Evolutionary conservation across 2,329 filamentous ascomycete species (phyloP).

Genomic region (Hypoxylon sp.): DNA sequence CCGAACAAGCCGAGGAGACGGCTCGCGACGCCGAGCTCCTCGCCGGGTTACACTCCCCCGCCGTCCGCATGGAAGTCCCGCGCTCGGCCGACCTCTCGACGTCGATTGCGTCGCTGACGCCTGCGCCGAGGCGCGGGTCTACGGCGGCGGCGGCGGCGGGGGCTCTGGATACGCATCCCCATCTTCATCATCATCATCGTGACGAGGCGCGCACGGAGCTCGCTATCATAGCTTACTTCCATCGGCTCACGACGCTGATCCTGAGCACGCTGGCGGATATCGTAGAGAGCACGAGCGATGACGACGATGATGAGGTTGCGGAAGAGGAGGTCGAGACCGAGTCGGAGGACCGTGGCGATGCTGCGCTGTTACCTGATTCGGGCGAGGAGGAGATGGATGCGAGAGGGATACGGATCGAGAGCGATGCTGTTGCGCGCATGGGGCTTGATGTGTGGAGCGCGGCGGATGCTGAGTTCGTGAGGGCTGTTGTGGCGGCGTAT

Average conservation of each 20-base stretch:
- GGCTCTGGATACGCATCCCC: too few species aligned
- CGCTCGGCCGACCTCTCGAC: conserved; percentile 57
- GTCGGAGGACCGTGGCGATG: conserved; percentile 48
- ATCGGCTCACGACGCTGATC: conserved; percentile 78
- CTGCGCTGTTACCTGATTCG: conserved; percentile 43
- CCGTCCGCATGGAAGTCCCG: conserved; percentile 53
- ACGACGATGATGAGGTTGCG: conserved; percentile 61
- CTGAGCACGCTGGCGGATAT: conserved; percentile 74
- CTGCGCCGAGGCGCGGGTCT: conserved; percentile 54
- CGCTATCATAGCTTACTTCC: conserved; percentile 84
- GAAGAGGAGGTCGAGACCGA: conserved; percentile 59
- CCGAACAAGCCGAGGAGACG: conserved; percentile 72
- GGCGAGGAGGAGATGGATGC: conserved; percentile 56
- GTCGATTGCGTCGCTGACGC: conserved; percentile 63
- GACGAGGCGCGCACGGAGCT: conserved; percentile 72
- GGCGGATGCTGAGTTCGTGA: conserved; percentile 77
- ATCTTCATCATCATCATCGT: conserved; percentile 46
- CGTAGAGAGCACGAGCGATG: conserved; percentile 60
- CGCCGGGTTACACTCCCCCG: conserved; percentile 62
- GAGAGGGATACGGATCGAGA: conserved; percentile 69
- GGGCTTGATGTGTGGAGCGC: conserved; percentile 85
- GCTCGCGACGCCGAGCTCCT: conserved; percentile 70
- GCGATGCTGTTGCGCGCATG: conserved; percentile 77
- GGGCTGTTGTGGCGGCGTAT: conserved; percentile 73
- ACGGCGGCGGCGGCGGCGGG: conserved; percentile 11